phyloP scores from a whole-genome alignment of 176 grass and related monocot genomes.

The Oryza glaberrima region DNA sequence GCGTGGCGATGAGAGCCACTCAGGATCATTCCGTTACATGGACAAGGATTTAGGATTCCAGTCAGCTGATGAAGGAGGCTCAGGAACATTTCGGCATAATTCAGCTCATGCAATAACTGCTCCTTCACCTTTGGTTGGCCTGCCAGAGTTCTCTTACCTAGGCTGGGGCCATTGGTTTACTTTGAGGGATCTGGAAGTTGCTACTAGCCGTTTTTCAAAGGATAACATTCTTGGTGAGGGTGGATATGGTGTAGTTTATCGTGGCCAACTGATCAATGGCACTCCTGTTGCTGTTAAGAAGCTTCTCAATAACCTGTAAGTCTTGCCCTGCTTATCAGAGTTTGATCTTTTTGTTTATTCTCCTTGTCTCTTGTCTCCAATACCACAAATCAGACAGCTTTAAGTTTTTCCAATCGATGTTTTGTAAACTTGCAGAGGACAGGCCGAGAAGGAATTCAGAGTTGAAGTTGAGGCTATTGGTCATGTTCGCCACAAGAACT shows the following conservation, averaged over 20 bases:
- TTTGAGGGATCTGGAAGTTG: constrained; percentile 72
- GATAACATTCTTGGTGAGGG: constrained; percentile 82
- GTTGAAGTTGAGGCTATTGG: constrained; percentile 94
- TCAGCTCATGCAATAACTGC: constrained; percentile 62
- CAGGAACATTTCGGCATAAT: constrained; percentile 58
- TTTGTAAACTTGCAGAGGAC: constrained; percentile 56
- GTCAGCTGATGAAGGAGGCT: constrained; percentile 75
- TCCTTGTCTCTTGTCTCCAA: constrained; percentile 12
- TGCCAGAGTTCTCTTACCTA: constrained; percentile 80
- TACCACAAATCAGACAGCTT: not conserved
- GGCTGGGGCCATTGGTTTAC: constrained; percentile 94
- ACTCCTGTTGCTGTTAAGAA: constrained; percentile 80
- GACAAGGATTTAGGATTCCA: constrained; percentile 72
- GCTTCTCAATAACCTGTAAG: constrained; percentile 80
- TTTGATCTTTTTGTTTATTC: not conserved
- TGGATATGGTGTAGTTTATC: constrained; percentile 86
- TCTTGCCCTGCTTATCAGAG: constrained; percentile 27
- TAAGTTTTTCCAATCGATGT: constrained; percentile 17
- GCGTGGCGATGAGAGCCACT: constrained; percentile 77
- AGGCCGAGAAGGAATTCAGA: constrained; percentile 91
- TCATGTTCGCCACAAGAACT: constrained; percentile 92
- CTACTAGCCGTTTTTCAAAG: constrained; percentile 78
- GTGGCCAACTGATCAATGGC: constrained; percentile 69
- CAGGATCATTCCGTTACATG: constrained; percentile 86
- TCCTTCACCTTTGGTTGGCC: constrained; percentile 81